Percentiles rank a stretch among this genome's conserved stretches.
These are phyloP conservation scores for Aspergillus campestris DNA, from an alignment of 495 filamentous ascomycete species.

Conservation along the genomic window DNA sequence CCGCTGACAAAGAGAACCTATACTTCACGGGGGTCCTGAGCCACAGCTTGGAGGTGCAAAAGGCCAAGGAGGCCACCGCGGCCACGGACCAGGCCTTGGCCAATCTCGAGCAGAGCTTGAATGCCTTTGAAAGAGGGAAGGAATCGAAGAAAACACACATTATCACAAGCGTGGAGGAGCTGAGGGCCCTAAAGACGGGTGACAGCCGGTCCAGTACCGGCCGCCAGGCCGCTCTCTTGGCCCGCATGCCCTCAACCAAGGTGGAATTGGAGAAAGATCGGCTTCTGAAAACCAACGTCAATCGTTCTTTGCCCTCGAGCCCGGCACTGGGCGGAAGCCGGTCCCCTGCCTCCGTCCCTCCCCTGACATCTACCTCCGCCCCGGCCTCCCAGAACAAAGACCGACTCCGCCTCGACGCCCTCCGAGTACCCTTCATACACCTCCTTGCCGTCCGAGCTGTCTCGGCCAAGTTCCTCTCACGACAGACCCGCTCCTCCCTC, in stretches of 20 bases:
- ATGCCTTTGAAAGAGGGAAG: conserved; percentile 41
- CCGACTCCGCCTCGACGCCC: conserved; percentile 42
- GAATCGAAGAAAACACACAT: conserved; percentile 45
- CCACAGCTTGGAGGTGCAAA: conserved; percentile 48
- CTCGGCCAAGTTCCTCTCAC: conserved; percentile 48
- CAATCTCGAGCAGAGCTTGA: conserved; percentile 47
- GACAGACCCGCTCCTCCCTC: conserved; percentile 44
- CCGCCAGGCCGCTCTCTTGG: conserved; percentile 13
- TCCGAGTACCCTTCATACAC: conserved; percentile 58
- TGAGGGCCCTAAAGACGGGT: conserved; percentile 27
- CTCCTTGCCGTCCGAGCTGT: conserved; percentile 58
- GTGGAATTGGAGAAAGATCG: conserved; percentile 39
- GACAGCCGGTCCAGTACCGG: conserved; percentile 19
- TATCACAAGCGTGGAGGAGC: conserved; percentile 29
- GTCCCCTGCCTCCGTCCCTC: conserved; percentile 28
- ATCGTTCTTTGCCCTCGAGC: conserved; percentile 55
- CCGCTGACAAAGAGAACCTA: conserved; percentile 33
- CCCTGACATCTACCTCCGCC: conserved; percentile 36
- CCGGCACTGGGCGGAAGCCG: conserved; percentile 49
- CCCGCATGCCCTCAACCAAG: conserved; percentile 26
- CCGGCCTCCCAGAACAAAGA: conserved; percentile 46
- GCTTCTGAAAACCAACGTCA: conserved; percentile 32
- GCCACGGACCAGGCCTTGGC: conserved; percentile 44
- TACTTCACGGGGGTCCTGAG: conserved; percentile 48
- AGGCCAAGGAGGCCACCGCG: conserved; percentile 45